phyloP scores from a whole-genome alignment of 2,329 filamentous ascomycete species.

The Fusarium setosum region DNA sequence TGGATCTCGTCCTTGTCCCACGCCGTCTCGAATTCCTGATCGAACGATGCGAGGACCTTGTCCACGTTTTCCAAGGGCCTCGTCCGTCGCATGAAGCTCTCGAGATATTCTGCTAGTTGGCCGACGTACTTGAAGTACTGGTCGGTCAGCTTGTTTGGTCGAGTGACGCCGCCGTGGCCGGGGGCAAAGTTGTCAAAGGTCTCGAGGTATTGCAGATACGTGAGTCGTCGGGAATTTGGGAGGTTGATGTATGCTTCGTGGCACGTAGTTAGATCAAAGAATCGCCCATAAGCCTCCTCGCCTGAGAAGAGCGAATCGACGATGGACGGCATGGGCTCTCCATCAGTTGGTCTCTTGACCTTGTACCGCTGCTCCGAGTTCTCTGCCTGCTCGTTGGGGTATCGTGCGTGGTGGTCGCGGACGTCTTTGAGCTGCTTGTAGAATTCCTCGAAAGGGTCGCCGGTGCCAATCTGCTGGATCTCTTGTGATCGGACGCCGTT shows the following conservation, averaged over 20 bases:
- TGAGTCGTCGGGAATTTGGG: constrained; percentile 83
- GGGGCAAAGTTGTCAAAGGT: constrained; percentile 87
- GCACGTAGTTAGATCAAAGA: constrained; percentile 85
- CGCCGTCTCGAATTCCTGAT: constrained; percentile 83
- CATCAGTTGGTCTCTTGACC: constrained; percentile 70
- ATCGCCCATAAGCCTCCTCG: constrained; percentile 93
- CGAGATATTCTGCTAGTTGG: constrained; percentile 83
- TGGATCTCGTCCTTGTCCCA: constrained; percentile 85
- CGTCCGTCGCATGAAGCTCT: constrained; percentile 86
- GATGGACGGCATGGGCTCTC: constrained; percentile 72
- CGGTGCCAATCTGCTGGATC: constrained; percentile 83
- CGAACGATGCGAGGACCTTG: constrained; percentile 79
- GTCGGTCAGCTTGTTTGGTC: constrained; percentile 88
- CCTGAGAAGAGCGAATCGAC: constrained; percentile 95
- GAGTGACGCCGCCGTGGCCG: constrained; percentile 79
- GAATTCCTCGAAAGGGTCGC: constrained; percentile 91
- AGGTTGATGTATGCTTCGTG: constrained; percentile 94
- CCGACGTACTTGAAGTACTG: constrained; percentile 92
- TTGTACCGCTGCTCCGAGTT: constrained; percentile 95
- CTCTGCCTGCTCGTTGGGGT: constrained; percentile 94
- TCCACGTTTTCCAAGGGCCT: constrained; percentile 88
- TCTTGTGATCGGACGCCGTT: constrained; percentile 80
- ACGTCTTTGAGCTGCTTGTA: constrained; percentile 85
- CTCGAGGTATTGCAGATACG: constrained; percentile 93
- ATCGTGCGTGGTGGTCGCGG: constrained; percentile 88